These are phyloP conservation scores for Ogataea haglerorum DNA, from an alignment of 805 yeast species.

Conservation along the genomic window DNA sequence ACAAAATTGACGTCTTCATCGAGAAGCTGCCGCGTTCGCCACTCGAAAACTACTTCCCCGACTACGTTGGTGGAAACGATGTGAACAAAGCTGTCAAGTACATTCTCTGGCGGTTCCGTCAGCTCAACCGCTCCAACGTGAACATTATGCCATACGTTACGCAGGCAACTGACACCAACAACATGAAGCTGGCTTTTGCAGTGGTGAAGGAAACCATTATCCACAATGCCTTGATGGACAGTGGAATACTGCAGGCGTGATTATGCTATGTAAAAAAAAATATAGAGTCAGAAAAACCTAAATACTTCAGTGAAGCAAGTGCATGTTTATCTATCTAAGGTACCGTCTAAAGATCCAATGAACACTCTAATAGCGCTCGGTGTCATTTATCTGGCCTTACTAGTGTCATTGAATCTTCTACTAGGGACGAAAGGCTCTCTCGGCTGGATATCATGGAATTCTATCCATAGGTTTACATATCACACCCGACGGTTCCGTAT, in stretches of 20 bases:
- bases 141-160: slow-evolving; percentile 88
- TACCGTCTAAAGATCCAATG: background rate
- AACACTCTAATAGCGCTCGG: slow-evolving; percentile 3
- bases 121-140: slow-evolving; percentile 76
- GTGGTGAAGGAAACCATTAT: slow-evolving; percentile 57
- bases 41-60: slow-evolving; percentile 79
- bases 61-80: slow-evolving; percentile 86
- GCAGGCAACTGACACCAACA: slow-evolving; percentile 91
- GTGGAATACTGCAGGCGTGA: slow-evolving; percentile 44
- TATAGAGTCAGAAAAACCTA: background rate
- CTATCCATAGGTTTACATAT: slow-evolving; percentile 16
- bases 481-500: slow-evolving; percentile 7
- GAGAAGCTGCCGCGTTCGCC: slow-evolving; percentile 82
- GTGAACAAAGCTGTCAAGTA: slow-evolving; percentile 89
- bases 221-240: slow-evolving; percentile 53
- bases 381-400: slow-evolving; percentile 8
- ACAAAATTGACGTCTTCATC: slow-evolving; percentile 86
- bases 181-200: slow-evolving; percentile 74
- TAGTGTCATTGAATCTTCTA: slow-evolving; percentile 13
- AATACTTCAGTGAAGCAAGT: background rate
- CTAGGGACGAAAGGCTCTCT: slow-evolving; percentile 21
- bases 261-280: background rate
- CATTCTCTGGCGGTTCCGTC: slow-evolving; percentile 85
- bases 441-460: slow-evolving; percentile 26
- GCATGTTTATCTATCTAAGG: background rate